Percentiles rank a stretch among this genome's conserved stretches.
phyloP scores from a whole-genome alignment of 371 early-diverging fungal genomes.

The Aphelidium insulamus region DNA sequence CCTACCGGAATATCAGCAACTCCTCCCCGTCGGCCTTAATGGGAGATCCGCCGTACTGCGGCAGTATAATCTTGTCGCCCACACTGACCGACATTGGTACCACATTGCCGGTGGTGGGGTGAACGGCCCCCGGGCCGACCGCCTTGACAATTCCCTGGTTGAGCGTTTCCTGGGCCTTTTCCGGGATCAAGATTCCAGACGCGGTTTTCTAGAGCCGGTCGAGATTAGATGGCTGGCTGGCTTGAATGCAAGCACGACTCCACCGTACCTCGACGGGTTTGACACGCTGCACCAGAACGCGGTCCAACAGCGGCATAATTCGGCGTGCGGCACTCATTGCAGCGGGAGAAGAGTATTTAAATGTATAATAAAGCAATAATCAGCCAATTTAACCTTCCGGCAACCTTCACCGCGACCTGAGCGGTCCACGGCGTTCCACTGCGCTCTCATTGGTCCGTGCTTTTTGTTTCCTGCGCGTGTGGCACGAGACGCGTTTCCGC shows the following conservation, averaged over 20 bases:
- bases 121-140: conserved; percentile 71
- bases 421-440: no score
- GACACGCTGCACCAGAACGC: conserved; percentile 85
- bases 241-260: neutral
- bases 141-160: conserved; percentile 86
- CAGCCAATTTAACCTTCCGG: no score
- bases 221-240: neutral
- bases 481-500: no score
- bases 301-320: conserved; percentile 86
- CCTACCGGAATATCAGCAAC: conserved; percentile 18
- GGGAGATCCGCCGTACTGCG: conserved; percentile 72
- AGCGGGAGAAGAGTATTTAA: no score
- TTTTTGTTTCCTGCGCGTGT: no score
- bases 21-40: conserved; percentile 74
- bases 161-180: conserved; percentile 86
- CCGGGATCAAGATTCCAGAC: conserved; percentile 86
- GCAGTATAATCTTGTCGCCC: conserved; percentile 88
- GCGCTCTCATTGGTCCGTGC: no score
- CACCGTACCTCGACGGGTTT: conserved; percentile 69
- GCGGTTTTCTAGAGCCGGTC: conserved; percentile 51
- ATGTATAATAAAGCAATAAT: no score
- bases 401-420: no score
- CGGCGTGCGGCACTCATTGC: no score
- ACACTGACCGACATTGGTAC: conserved; percentile 54
- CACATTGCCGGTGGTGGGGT: conserved; percentile 47